phyloP scores from a whole-genome alignment of 176 grass and related monocot genomes.

The Zea mays region DNA sequence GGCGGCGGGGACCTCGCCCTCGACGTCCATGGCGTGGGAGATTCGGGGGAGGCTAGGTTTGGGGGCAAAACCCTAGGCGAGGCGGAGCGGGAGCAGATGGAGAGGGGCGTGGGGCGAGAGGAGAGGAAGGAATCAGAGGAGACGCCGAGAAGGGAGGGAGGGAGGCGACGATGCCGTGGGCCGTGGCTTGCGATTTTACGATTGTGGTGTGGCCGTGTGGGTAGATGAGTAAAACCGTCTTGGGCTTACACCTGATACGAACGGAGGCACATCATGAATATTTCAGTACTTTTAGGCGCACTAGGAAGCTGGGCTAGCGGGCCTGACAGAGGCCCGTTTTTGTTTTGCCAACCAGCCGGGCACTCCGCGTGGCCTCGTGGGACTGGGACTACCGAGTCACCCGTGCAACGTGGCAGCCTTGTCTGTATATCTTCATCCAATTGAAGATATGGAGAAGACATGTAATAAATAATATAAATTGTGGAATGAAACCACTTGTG shows the following conservation, averaged over 20 bases:
- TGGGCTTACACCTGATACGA: background rate
- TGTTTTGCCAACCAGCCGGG: too few species aligned
- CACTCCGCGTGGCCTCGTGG: too few species aligned
- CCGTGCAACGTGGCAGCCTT: too few species aligned
- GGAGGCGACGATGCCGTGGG: background rate
- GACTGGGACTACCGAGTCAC: too few species aligned
- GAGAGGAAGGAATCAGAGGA: background rate
- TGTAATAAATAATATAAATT: too few species aligned
- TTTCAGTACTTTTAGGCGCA: background rate
- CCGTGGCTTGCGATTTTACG: background rate
- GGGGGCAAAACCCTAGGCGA: slow-evolving; percentile 43
- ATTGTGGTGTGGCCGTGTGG: background rate
- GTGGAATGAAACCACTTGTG: too few species aligned
- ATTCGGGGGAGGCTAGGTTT: slow-evolving; percentile 32
- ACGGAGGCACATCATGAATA: background rate
- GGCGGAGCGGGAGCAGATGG: background rate
- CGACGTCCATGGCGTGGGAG: slow-evolving; percentile 60
- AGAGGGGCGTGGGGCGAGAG: background rate
- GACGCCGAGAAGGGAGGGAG: background rate
- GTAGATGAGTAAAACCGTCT: background rate
- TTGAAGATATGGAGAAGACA: too few species aligned
- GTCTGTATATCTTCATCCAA: too few species aligned
- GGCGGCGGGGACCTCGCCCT: slow-evolving; percentile 51
- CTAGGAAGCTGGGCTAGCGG: background rate
- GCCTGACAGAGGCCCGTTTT: background rate